phyloP scores from a whole-genome alignment of 78 protist genomes.

The Dictyostelium capitatum region DNA sequence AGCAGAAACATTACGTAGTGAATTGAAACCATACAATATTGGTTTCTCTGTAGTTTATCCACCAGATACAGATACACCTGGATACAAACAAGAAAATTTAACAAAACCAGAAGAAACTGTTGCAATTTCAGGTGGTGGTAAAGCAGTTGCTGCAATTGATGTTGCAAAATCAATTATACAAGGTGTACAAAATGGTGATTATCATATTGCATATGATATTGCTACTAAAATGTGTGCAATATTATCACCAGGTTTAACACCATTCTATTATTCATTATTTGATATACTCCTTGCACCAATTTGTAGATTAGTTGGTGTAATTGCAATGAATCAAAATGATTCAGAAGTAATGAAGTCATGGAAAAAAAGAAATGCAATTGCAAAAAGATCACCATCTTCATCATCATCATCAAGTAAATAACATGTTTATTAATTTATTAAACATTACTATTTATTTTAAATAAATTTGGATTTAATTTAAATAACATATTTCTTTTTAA shows the following conservation, averaged over 20 bases:
- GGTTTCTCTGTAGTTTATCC: slow-evolving; percentile 54
- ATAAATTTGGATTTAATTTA: not conserved
- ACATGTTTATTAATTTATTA: not conserved
- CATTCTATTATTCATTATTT: slow-evolving; percentile 64
- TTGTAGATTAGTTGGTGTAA: slow-evolving; percentile 36
- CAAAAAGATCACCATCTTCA: not conserved
- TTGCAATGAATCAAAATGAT: slow-evolving; percentile 72
- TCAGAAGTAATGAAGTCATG: slow-evolving; percentile 35
- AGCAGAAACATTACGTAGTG: slow-evolving; percentile 21
- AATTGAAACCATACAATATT: slow-evolving; percentile 46
- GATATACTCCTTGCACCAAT: slow-evolving; percentile 52
- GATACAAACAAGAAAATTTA: slow-evolving; percentile 56
- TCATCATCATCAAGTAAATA: not conserved
- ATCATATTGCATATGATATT: slow-evolving; percentile 63
- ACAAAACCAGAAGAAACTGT: slow-evolving; percentile 70
- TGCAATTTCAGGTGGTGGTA: slow-evolving; percentile 57
- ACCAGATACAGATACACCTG: slow-evolving; percentile 79
- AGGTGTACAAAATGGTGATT: slow-evolving; percentile 55
- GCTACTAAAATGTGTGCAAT: slow-evolving; percentile 42
- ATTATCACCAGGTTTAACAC: slow-evolving; percentile 61
- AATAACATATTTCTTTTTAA: not conserved
- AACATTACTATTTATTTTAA: not conserved
- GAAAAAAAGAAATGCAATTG: slow-evolving; percentile 33
- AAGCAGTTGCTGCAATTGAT: slow-evolving; percentile 36
- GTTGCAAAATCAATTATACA: slow-evolving; percentile 30